phyloP scores from a whole-genome alignment of 371 early-diverging fungal species.

The Syncephalastrum racemosum region DNA sequence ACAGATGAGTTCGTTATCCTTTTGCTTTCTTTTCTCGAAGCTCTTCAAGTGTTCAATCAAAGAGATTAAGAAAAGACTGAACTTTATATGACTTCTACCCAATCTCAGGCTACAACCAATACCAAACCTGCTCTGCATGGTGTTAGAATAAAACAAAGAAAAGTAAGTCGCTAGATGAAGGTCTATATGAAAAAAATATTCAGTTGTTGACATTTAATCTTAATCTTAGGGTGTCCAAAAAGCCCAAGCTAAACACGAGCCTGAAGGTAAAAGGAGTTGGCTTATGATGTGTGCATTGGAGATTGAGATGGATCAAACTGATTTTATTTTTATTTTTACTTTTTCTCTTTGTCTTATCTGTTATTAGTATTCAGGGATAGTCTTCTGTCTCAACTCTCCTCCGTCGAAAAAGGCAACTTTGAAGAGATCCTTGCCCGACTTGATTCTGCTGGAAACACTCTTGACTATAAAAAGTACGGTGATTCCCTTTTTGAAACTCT shows the following conservation, averaged over 20 bases:
- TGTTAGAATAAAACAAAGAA: conserved; percentile 82
- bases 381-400: conserved; percentile 63
- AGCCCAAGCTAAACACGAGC: conserved; percentile 85
- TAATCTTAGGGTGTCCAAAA: conserved; percentile 72
- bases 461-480: conserved; percentile 93
- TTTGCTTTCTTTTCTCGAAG: no score
- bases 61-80: conserved; percentile 11
- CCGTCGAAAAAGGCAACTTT: conserved; percentile 68
- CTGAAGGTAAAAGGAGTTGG: conserved; percentile 56
- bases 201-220: conserved; percentile 6
- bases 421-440: conserved; percentile 70
- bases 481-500: conserved; percentile 91
- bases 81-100: conserved; percentile 58
- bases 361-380: conserved; percentile 70
- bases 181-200: neutral
- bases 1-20: no score
- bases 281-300: neutral
- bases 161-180: conserved; percentile 33
- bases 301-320: no score
- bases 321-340: neutral
- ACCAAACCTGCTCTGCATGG: conserved; percentile 76
- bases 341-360: no score
- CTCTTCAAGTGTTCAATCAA: conserved; percentile 1
- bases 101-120: conserved; percentile 51
- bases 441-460: conserved; percentile 81